Evolutionary conservation across 192 early-diverging fungal genomes (phyloP).

Genomic region (Umbelopsis sp.): DNA sequence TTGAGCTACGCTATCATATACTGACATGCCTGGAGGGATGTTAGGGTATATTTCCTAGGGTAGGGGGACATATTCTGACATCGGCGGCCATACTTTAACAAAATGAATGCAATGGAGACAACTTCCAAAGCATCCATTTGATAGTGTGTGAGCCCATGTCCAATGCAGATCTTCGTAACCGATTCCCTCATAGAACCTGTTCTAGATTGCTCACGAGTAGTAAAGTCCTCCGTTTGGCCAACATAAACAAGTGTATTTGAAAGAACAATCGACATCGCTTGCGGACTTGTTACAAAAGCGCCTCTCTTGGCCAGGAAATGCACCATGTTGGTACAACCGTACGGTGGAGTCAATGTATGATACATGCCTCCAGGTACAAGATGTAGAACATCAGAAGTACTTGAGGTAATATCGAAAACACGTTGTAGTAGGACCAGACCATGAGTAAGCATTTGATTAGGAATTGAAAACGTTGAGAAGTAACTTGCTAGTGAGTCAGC

Average conservation of each 20-base stretch:
- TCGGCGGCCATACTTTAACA: neutral
- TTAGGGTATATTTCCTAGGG: neutral
- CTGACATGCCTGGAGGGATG: neutral
- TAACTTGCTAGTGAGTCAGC: too few species aligned
- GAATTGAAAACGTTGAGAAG: too few species aligned
- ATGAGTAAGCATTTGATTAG: neutral
- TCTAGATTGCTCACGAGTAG: neutral
- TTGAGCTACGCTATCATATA: neutral
- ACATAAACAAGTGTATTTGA: neutral
- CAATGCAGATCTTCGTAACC: neutral
- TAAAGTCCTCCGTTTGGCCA: neutral
- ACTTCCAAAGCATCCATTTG: neutral
- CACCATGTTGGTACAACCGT: neutral
- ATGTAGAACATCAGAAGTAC: neutral
- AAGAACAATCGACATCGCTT: too few species aligned
- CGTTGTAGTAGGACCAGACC: neutral
- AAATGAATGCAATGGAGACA: neutral
- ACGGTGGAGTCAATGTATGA: neutral
- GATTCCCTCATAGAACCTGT: neutral
- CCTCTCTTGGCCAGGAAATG: neutral
- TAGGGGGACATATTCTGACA: neutral
- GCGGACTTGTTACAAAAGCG: neutral
- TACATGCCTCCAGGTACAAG: neutral
- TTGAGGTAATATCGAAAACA: neutral
- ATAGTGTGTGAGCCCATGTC: neutral